Evolutionary conservation across 768 basidiomycete genomes (phyloP).

Genomic region (Amylocystis lapponica): DNA sequence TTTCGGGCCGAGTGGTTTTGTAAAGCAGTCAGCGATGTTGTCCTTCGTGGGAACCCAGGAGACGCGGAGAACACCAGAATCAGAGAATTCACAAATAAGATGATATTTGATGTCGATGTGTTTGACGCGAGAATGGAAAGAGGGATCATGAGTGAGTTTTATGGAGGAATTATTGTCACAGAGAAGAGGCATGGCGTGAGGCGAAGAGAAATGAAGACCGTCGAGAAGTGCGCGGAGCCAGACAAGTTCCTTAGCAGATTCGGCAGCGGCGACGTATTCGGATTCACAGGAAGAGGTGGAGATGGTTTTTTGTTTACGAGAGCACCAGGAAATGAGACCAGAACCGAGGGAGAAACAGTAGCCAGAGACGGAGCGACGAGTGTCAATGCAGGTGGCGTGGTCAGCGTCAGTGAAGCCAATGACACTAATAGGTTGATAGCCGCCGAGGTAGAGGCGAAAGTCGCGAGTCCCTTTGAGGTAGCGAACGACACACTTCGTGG

Average conservation of each 20-base stretch:
- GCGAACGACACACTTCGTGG: conserved; percentile 17
- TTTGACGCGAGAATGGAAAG: conserved; percentile 33
- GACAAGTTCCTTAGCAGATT: conserved; percentile 22
- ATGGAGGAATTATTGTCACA: conserved; percentile 36
- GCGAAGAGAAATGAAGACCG: conserved; percentile 14
- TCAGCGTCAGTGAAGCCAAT: conserved; percentile 26
- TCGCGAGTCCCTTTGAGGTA: conserved; percentile 18
- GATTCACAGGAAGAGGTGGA: conserved; percentile 29
- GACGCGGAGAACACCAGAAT: conserved; percentile 19
- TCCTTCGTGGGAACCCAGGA: conserved; percentile 26
- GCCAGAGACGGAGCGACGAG: conserved; percentile 21
- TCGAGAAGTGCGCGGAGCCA: conserved; percentile 21
- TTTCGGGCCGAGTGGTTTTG: conserved; percentile 27
- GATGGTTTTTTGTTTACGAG: conserved; percentile 24
- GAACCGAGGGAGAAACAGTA: conserved; percentile 23
- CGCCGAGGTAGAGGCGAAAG: conserved; percentile 10
- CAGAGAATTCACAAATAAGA: conserved; percentile 31
- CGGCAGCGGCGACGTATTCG: conserved; percentile 27
- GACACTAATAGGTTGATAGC: conserved; percentile 1
- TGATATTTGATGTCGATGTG: conserved; percentile 40
- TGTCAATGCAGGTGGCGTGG: conserved; percentile 11
- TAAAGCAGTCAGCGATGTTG: conserved; percentile 35
- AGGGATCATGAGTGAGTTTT: conserved; percentile 27
- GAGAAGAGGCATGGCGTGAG: conserved; percentile 12
- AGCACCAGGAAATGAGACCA: conserved; percentile 22